Evolutionary conservation across 805 yeast genomes (phyloP), one percentile per base, ranked within the genome.

Genomic region (Wickerhamomyces kurtzmanii): DNA sequence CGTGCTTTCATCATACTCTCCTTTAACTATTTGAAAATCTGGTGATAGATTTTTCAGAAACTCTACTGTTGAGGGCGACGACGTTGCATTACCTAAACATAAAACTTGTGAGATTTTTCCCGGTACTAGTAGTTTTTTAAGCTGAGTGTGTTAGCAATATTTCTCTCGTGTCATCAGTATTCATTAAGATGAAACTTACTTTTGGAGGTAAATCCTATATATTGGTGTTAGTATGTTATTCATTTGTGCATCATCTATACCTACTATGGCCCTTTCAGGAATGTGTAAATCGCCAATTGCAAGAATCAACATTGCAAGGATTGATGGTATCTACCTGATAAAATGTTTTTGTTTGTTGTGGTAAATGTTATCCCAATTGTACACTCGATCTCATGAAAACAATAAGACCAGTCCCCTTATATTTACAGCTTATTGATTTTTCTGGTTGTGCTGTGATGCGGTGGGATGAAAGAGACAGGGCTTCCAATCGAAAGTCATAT

Each of bases 201-300:
- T 65, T 65, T 5, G 49, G 47, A 9, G 71, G 71, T 17, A 66
- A 45, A 39, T 63, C 69, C 70, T 64, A 25, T 25, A 12, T 6
- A 9, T 17, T 22, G 5, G 26, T 20, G 15, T 20, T 32, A 36
- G 36, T 35, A 31, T 31, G 14, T 12, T 12, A 16, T 9, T 14
- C 17, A 15, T 16, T 6, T 14, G 23, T 6, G 21, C n/a, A 14
- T 19, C 15, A 5, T 12, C 26, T 32, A 15, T 14, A 55, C 73
- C 38, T 49, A 63, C 87, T 16, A 71, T 62, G 8, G 89, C 82
- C 39, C 96, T 62, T 31, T 84, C 86, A 2, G 98, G 98, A 18
- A 89, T 80, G 51, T 78, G 85, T 2, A 89, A 65, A 49, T 89
- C 97, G 8, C 96, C 94, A 37, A 89, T 72, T 3, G 93, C 93